These are phyloP conservation scores for Aspergillus viridinutans DNA, from an alignment of 2,329 filamentous ascomycete genomes.

Conservation along the genomic window DNA sequence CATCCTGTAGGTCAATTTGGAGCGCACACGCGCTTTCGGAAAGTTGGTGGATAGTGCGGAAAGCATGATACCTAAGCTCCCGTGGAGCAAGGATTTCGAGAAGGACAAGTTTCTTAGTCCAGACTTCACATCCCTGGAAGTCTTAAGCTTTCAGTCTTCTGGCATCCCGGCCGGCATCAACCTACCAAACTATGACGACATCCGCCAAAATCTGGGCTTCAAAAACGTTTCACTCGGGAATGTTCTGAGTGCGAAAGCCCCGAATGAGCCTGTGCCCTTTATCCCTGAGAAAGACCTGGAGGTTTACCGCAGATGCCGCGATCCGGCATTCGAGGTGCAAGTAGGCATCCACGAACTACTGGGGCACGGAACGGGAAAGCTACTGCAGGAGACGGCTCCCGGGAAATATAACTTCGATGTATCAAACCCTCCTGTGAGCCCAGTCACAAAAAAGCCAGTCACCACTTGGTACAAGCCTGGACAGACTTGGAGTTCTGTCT, in stretches of 20 bases:
- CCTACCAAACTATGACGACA: conserved; percentile 55
- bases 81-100: conserved; percentile 85
- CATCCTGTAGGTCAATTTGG: conserved; percentile 63
- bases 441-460: conserved; percentile 71
- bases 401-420: conserved; percentile 86
- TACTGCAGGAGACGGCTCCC: conserved; percentile 80
- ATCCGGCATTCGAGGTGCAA: conserved; percentile 88
- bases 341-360: conserved; percentile 89
- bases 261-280: conserved; percentile 89
- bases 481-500: conserved; percentile 91
- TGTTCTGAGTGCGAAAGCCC: conserved; percentile 83
- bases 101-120: conserved; percentile 94
- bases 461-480: conserved; percentile 89
- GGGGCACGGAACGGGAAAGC: conserved; percentile 88
- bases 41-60: conserved; percentile 79
- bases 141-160: conserved; percentile 70
- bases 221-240: conserved; percentile 83
- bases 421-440: conserved; percentile 74
- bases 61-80: conserved; percentile 78
- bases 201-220: conserved; percentile 61
- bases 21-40: conserved; percentile 82
- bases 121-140: conserved; percentile 92
- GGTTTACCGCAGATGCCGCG: conserved; percentile 76
- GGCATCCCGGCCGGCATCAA: conserved; percentile 61
- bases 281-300: conserved; percentile 73